These are phyloP conservation scores for Chrysosporium queenslandicum DNA, from an alignment of 2,329 filamentous ascomycete species.

Conservation along the genomic window DNA sequence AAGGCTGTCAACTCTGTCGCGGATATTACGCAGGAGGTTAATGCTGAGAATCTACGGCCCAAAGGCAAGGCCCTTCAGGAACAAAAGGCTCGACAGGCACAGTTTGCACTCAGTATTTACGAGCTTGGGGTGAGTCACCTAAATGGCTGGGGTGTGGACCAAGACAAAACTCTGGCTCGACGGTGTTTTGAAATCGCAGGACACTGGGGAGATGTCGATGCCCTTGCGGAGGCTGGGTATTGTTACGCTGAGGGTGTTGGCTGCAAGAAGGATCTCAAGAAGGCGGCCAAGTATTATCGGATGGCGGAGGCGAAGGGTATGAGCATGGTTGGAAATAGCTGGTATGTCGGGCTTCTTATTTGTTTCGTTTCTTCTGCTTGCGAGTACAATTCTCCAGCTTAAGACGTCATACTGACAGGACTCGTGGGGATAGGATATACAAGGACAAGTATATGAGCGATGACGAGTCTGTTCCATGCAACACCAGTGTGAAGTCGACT, in stretches of 20 bases:
- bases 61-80: conserved; percentile 56
- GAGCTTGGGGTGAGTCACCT: conserved; percentile 94
- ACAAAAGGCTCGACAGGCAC: conserved; percentile 73
- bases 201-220: conserved; percentile 90
- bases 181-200: conserved; percentile 95
- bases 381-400: too few species aligned
- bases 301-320: conserved; percentile 86
- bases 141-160: conserved; percentile 95
- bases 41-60: conserved; percentile 31
- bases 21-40: conserved; percentile 72
- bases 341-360: too few species aligned
- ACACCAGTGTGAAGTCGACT: conserved; percentile 12
- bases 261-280: conserved; percentile 92
- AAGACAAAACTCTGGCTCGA: conserved; percentile 78
- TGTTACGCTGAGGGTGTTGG: conserved; percentile 91
- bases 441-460: conserved; percentile 83
- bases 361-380: too few species aligned
- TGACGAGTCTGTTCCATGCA: conserved; percentile 31
- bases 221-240: conserved; percentile 85
- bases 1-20: conserved; percentile 80
- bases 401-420: neutral
- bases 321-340: conserved; percentile 97
- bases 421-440: conserved; percentile 61
- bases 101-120: conserved; percentile 92
- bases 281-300: conserved; percentile 82